A percentile compares a stretch with the other conserved stretches of the same genome.
These are phyloP conservation scores for Trametes cingulata DNA, from an alignment of 768 basidiomycete genomes.

Conservation along the genomic window DNA sequence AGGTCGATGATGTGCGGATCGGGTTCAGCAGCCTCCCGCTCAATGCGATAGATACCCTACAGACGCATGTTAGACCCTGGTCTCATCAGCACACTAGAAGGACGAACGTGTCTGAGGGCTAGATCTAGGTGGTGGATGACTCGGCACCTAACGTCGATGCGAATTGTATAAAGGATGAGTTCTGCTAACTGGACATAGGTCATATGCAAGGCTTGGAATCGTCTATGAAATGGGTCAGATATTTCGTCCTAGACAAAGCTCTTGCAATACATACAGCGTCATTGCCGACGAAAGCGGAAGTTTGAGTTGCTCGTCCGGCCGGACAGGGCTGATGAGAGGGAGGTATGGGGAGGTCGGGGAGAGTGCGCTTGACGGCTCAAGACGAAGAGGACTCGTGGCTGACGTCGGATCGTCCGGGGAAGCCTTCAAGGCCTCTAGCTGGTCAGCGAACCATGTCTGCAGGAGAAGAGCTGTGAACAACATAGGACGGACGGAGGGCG, in stretches of 20 bases:
- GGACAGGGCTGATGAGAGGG: constrained; percentile 40
- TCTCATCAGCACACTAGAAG: too few relatives aligned
- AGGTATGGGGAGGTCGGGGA: constrained; percentile 46
- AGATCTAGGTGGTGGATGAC: constrained; percentile 79
- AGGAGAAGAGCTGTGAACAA: not conserved
- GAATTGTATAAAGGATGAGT: constrained; percentile 82
- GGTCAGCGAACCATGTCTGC: constrained; percentile 84
- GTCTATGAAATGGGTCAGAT: constrained; percentile 49
- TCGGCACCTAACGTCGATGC: constrained; percentile 86
- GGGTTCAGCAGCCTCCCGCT: constrained; percentile 85
- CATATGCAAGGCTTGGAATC: constrained; percentile 86
- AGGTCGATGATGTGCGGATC: constrained; percentile 88
- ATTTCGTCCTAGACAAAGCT: not conserved
- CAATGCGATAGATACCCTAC: constrained; percentile 83
- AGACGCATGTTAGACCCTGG: not conserved
- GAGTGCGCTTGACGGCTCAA: constrained; percentile 53
- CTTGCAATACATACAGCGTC: constrained; percentile 76
- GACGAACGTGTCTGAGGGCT: constrained; percentile 58
- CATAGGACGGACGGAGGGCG: not conserved
- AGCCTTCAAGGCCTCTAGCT: constrained; percentile 67
- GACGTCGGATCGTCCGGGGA: constrained; percentile 55
- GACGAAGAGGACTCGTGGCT: constrained; percentile 48
- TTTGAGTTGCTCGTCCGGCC: constrained; percentile 51
- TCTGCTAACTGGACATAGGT: constrained; percentile 90
- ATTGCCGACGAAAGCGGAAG: constrained; percentile 87